Evolutionary conservation across 352 stramenopile species (phyloP).

Genomic region (Pythium plurisporium): DNA sequence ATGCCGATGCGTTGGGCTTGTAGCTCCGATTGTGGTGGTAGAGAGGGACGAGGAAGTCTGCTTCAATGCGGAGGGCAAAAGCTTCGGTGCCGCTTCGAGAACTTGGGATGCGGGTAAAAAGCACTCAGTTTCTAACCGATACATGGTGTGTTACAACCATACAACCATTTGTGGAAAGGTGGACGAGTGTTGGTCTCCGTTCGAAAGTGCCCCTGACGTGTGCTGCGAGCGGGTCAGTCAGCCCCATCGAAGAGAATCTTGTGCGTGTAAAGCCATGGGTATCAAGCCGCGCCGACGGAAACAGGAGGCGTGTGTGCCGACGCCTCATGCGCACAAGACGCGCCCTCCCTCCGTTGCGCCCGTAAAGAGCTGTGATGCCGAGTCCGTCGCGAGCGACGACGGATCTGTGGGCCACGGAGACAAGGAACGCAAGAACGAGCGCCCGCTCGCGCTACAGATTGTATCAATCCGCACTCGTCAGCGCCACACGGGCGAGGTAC

Average conservation of each 20-base stretch:
- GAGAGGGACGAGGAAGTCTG: not conserved
- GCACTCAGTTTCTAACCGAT: not conserved
- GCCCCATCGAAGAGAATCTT: constrained; percentile 5
- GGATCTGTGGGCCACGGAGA: not conserved
- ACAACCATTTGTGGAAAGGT: not conserved
- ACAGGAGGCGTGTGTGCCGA: constrained; percentile 16
- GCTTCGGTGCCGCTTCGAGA: constrained; percentile 26
- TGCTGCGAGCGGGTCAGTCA: not conserved
- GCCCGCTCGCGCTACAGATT: constrained; percentile 35
- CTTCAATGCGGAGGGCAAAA: not conserved
- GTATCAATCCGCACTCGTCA: constrained; percentile 46
- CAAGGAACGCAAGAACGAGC: constrained; percentile 6
- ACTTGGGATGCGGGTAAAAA: not conserved
- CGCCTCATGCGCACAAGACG: constrained; percentile 7
- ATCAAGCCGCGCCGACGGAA: constrained; percentile 54
- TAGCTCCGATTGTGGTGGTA: too few species aligned
- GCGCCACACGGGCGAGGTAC: constrained; percentile 22
- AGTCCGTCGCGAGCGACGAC: constrained; percentile 16
- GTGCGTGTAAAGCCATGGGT: constrained; percentile 37
- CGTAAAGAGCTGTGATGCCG: not conserved
- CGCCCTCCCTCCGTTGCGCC: constrained; percentile 8
- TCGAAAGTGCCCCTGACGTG: not conserved
- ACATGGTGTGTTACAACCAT: too few species aligned
- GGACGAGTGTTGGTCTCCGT: constrained; percentile 19
- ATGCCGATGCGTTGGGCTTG: too few species aligned